Base-by-base conservation (phyloP, 2,329 filamentous ascomycete genomes). In the Clathrospora elynae region DNA sequence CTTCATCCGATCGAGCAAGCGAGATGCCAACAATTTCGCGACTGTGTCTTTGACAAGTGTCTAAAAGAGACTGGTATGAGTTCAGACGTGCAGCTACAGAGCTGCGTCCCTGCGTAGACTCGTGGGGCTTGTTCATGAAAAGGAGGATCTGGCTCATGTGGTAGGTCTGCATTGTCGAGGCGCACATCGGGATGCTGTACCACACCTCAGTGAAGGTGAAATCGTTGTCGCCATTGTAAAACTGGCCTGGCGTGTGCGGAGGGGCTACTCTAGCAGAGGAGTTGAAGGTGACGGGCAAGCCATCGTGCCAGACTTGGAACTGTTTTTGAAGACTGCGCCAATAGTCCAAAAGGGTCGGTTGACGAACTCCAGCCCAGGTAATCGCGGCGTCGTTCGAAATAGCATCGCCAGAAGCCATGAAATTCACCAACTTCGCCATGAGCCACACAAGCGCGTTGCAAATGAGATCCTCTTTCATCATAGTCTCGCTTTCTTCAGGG, bases 361-460 rank as follows among this genome's bases (percentile, higher is more conserved):
- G 79, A 51, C 71, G 76, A 46, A 72, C 75, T 19, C 65, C 78
- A 41, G 69, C 67, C 71, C 71, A 64, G 62, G 66, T 53, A 66
- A 67, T 51, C 59, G 60, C 50, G 59, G 67, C 34, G 66, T 64
- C 59, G 8, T 60, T 49, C 2, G 67, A 72, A 2, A 80, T 68
- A 3, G 77, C 75, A 42, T 83, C 81, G 2, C 78, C 79, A 2
- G 75, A 74, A 2, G 78, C 81, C 41, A 85, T 78, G 59, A 80
- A 85, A 57, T 87, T 86, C 36, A 85, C 78, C 4, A 86, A 77
- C 55, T 86, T 86, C 5, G 82, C 79, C 45, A 84, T 73, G 6
- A 87, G 76, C 83, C 83, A 87, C 5, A 85, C 77, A 3, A 87
- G 63, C 0, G 80, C 79, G 54, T 87, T 86, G 26, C 77, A 80